Evolutionary conservation across 805 yeast species (phyloP), one percentile per base, ranked within the genome.

Genomic region (Myxozyma melibiosi): DNA sequence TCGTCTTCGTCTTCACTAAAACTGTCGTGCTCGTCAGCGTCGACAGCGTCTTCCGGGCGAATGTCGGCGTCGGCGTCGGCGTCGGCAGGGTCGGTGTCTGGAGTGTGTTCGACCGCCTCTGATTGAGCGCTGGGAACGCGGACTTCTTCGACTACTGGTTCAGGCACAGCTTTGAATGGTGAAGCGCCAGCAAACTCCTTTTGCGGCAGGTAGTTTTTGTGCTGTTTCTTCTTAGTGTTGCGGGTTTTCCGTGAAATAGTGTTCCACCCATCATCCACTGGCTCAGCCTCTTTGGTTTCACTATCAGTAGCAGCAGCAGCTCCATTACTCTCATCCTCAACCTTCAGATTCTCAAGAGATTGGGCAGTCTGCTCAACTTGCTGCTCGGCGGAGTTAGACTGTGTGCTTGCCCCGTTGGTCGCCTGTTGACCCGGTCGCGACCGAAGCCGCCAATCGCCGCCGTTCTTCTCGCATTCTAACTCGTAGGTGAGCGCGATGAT

Each of bases 401-500:
- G n/a, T n/a, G n/a, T n/a, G n/a, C n/a, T n/a, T n/a, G n/a, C n/a
- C n/a, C n/a, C 9, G 25, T 43, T 27, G 14, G 28, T 4, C 25
- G 16, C 22, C 24, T 20, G 16, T 20, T 13, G 13, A 33, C 95
- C 95, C 0, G 96, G 96, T 57, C 66, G 78, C 49, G 77, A 80
- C 71, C 96, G 81, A 58, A 90, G 73, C 66, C 88, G 78, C 80
- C 84, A 79, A 47, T 83, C 85, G 16, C 92, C 92, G 45, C 80
- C 75, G 64, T 84, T 84, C 54, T 78, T 65, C 69, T 89, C 92
- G 53, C 78, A 76, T 63, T 91, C 96, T 49, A 94, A 72, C 70
- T 94, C 97, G 69, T 90, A 91, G 1, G 96, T 83, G 65, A 94
- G 78, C 0, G 99, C 98, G 58, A 95, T 78, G 55, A 94, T 86